These are phyloP conservation scores for Shiraia bambusicola DNA, from an alignment of 2,329 filamentous ascomycete genomes.

Conservation along the genomic window DNA sequence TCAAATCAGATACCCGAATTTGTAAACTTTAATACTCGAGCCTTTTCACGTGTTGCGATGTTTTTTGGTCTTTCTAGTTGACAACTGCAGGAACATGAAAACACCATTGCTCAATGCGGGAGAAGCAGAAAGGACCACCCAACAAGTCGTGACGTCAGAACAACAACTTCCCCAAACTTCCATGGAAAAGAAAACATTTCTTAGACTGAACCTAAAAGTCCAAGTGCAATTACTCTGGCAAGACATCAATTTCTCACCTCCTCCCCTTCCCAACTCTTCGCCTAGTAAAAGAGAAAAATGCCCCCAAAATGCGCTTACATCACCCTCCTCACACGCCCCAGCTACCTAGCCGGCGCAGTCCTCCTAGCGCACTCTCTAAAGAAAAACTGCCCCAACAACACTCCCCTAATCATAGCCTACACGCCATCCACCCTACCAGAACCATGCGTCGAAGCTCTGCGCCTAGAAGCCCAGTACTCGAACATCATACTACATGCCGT, in stretches of 20 bases:
- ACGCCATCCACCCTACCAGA: slow-evolving; percentile 47
- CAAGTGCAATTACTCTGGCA: too few relatives aligned
- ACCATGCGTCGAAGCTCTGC: slow-evolving; percentile 46
- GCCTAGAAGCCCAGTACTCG: slow-evolving; percentile 44
- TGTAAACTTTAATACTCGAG: slow-evolving; percentile 8
- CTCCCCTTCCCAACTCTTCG: neutral
- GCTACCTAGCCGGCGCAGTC: slow-evolving; percentile 55
- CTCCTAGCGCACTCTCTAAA: slow-evolving; percentile 53
- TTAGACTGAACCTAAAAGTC: too few relatives aligned
- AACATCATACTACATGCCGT: slow-evolving; percentile 47
- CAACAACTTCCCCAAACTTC: too few relatives aligned
- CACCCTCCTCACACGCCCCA: slow-evolving; percentile 54
- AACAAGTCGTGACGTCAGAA: too few relatives aligned
- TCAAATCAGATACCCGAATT: slow-evolving; percentile 22
- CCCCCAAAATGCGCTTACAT: slow-evolving; percentile 44
- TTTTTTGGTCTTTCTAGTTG: too few relatives aligned
- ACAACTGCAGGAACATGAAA: too few relatives aligned
- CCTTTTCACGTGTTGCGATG: too few relatives aligned
- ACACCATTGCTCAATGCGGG: too few relatives aligned
- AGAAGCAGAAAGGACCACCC: too few relatives aligned
- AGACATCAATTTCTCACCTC: neutral
- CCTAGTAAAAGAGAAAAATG: slow-evolving; percentile 13
- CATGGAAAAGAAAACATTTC: too few relatives aligned
- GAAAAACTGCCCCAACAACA: slow-evolving; percentile 47
- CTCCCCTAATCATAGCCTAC: slow-evolving; percentile 55